Base-by-base conservation (phyloP, 345 rosid genomes). In the Angophora floribunda region DNA sequence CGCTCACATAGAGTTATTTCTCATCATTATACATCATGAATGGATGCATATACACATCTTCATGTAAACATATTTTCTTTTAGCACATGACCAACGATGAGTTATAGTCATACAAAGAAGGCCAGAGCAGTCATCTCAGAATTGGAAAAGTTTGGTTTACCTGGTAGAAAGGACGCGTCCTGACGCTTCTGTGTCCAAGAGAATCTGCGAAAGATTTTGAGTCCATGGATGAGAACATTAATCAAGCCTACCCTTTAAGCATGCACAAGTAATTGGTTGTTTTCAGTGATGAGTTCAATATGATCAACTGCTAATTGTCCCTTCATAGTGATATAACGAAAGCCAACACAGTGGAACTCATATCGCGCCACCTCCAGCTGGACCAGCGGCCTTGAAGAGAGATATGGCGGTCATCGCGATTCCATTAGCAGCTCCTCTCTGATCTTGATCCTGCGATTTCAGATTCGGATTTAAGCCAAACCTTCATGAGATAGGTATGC, bases 391-490 rank as follows among this genome's bases (percentile, higher is more conserved):
- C 89, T 93, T 94, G 91, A 93, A 93, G 86, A 94, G 82, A 7
- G 96, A 94, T 91, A 91, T 89, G 50, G 85, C 91, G 8, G 96
- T 93, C 94, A 93, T 92, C 28, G 95, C 88, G 70, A 94, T 86
- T 78, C 95, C 96, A 78, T 92, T 93, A 28, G 95, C 96, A 59
- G 94, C 93, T 89, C 95, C 96, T 92, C 95, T 92, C 88, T 94
- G 95, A 90, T 87, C 87, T 87, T 93, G 95, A 17, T 92, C 95
- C 96, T 93, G 91, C 85, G 45, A 59, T 86, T 78, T 30, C 75
- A 80, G 44, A 65, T n/a, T 47, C 22, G 36, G 47, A 41, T 47
- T 7, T 55, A 21, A 55, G 61, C 26, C 61, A 55, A 55, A 55
- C 61, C 61, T 44, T 86, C 49, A 28, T 19, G 47, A 9, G 80